Evolutionary conservation across 371 early-diverging fungal genomes (phyloP).

Genomic region (Nematocida minor): DNA sequence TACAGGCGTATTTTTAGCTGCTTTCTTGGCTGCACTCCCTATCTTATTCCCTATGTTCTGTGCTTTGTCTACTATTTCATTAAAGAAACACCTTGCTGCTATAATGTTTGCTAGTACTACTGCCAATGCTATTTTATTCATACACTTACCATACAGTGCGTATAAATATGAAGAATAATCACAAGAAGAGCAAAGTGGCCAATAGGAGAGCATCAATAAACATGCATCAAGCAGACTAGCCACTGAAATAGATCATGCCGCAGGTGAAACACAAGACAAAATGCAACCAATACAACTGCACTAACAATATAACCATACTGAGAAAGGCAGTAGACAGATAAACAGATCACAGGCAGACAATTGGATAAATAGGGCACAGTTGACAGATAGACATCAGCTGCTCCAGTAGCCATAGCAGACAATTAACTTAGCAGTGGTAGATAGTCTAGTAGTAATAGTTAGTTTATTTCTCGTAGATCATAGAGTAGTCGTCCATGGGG

Average conservation of each 20-base stretch:
- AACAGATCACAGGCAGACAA: too few relatives aligned
- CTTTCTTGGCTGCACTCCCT: not conserved
- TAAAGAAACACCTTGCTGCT: not conserved
- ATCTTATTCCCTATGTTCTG: not conserved
- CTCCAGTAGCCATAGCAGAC: too few relatives aligned
- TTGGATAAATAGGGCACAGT: too few relatives aligned
- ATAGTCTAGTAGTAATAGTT: not conserved
- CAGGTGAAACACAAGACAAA: too few relatives aligned
- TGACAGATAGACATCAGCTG: too few relatives aligned
- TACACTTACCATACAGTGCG: not conserved
- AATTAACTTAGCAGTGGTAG: not conserved
- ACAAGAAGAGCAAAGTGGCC: not conserved
- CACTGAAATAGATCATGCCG: too few relatives aligned
- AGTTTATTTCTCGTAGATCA: conserved; percentile 52
- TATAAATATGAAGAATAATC: not conserved
- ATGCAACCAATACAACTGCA: too few relatives aligned
- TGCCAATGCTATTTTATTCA: not conserved
- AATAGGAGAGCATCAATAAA: not conserved
- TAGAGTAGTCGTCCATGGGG: conserved; percentile 67
- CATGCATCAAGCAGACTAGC: too few relatives aligned
- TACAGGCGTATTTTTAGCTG: not conserved
- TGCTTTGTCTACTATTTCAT: not conserved
- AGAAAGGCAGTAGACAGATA: too few relatives aligned
- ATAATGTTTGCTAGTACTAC: not conserved
- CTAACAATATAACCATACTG: too few relatives aligned